Conservation (phyloP, 2,329 filamentous ascomycete genomes). For the Colletotrichum sp. region DNA sequence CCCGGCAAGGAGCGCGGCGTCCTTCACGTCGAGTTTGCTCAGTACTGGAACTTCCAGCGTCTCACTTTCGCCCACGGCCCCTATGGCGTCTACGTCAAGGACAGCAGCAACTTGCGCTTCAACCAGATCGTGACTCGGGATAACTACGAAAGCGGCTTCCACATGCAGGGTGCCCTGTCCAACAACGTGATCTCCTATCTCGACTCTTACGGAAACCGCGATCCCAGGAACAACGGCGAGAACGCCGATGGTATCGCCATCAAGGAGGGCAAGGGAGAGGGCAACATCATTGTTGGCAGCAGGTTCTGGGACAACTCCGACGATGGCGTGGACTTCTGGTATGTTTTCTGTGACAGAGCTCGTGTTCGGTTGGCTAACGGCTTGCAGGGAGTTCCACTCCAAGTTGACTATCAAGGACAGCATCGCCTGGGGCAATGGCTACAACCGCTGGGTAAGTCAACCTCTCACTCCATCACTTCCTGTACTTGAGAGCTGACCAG, state of each 20-base stretch:
- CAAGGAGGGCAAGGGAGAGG: slow-evolving; percentile 48
- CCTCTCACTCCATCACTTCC: accelerated
- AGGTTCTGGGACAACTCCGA: slow-evolving; percentile 52
- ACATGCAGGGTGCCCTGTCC: slow-evolving; percentile 28
- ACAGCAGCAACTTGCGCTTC: slow-evolving; percentile 40
- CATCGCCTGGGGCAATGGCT: slow-evolving; percentile 50
- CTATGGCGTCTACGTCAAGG: slow-evolving; percentile 39
- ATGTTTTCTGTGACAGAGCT: accelerated
- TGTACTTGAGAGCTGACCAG: neutral
- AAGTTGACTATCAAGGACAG: slow-evolving; percentile 47
- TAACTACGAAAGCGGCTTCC: slow-evolving; percentile 43
- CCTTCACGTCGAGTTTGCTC: slow-evolving; percentile 46
- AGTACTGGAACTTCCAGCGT: slow-evolving; percentile 38
- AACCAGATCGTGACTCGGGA: slow-evolving; percentile 37
- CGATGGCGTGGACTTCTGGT: slow-evolving; percentile 46
- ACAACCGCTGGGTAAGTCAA: slow-evolving; percentile 42
- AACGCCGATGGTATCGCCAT: slow-evolving; percentile 48
- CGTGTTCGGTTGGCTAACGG: neutral
- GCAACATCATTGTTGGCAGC: slow-evolving; percentile 44
- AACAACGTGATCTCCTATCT: slow-evolving; percentile 40
- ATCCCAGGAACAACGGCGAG: slow-evolving; percentile 51
- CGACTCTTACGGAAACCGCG: slow-evolving; percentile 41
- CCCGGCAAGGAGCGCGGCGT: slow-evolving; percentile 47
- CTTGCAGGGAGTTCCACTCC: slow-evolving; percentile 33
- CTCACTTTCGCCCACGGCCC: slow-evolving; percentile 39